Percentiles rank a stretch among this genome's conserved stretches.
These are phyloP conservation scores for Stachybotrys chartarum DNA, from an alignment of 2,329 filamentous ascomycete genomes.

Conservation along the genomic window DNA sequence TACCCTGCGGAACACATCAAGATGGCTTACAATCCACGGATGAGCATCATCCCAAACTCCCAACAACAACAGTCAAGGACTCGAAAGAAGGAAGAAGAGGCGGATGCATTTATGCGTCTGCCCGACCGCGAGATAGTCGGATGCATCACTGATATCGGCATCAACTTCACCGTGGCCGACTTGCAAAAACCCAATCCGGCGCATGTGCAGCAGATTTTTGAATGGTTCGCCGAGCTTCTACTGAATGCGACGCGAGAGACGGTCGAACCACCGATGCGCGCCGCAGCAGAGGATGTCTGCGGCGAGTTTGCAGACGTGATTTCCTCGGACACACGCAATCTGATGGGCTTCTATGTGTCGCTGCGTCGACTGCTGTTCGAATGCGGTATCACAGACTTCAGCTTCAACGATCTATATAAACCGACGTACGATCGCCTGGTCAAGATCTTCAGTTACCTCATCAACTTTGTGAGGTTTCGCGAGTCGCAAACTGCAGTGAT, in stretches of 20 bases:
- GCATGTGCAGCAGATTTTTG: conserved; percentile 94
- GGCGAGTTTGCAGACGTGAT: conserved; percentile 80
- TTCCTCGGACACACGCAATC: conserved; percentile 79
- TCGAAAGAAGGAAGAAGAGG: conserved; percentile 53
- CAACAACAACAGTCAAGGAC: conserved; percentile 42
- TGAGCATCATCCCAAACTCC: conserved; percentile 51
- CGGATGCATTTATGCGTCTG: conserved; percentile 53
- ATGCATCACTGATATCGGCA: conserved; percentile 95
- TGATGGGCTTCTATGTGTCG: conserved; percentile 92
- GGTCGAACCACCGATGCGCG: conserved; percentile 90
- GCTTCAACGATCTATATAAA: conserved; percentile 84
- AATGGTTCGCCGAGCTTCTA: conserved; percentile 92
- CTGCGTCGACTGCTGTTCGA: conserved; percentile 72
- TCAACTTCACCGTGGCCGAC: conserved; percentile 78
- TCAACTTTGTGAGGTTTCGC: conserved; percentile 97
- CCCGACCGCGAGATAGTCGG: conserved; percentile 79
- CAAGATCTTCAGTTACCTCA: conserved; percentile 95
- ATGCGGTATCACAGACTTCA: conserved; percentile 91
- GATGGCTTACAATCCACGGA: conserved; percentile 54
- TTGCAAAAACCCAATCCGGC: conserved; percentile 89
- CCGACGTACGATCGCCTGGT: conserved; percentile 85
- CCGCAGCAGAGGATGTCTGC: conserved; percentile 80
- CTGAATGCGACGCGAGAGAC: conserved; percentile 91
- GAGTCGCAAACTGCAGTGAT: conserved; percentile 86
- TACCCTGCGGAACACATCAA: conserved; percentile 6